Conservation (phyloP, 768 basidiomycete species). For the Russula sp. region DNA sequence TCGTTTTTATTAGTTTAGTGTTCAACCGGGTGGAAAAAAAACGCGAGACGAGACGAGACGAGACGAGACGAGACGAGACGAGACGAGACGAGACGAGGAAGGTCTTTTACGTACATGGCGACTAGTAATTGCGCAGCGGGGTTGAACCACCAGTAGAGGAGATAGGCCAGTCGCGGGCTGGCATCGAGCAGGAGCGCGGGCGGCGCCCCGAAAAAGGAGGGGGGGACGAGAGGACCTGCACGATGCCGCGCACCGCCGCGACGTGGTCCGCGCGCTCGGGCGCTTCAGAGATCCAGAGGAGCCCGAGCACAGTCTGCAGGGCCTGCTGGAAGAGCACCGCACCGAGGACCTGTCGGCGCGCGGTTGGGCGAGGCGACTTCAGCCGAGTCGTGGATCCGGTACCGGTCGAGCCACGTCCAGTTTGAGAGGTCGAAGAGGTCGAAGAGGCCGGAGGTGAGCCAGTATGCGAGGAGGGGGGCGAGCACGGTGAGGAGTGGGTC, state of each 20-base stretch:
- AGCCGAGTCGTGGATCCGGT: conserved; percentile 81
- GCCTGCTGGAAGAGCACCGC: conserved; percentile 85
- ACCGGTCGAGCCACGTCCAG: conserved; percentile 73
- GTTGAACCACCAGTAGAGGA: conserved; percentile 90
- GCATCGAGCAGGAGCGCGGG: conserved; percentile 38
- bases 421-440: conserved; percentile 71
- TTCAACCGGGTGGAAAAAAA: too few species aligned
- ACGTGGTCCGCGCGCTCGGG: conserved; percentile 17
- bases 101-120: conserved; percentile 75
- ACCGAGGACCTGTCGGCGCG: conserved; percentile 59
- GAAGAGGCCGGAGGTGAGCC: conserved; percentile 75
- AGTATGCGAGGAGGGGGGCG: conserved; percentile 78
- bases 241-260: conserved; percentile 28
- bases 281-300: conserved; percentile 53
- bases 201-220: conserved; percentile 25
- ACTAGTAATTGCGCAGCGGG: conserved; percentile 65
- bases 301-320: conserved; percentile 74
- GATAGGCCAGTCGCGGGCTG: conserved; percentile 42
- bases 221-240: neutral
- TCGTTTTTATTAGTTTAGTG: neutral
- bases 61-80: neutral
- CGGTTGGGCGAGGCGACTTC: conserved; percentile 74
- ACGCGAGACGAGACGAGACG: neutral
- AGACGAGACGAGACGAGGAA: neutral
- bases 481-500: conserved; percentile 69